These are phyloP conservation scores for Diaporthe destruens DNA, from an alignment of 2,329 filamentous ascomycete genomes.

Conservation along the genomic window DNA sequence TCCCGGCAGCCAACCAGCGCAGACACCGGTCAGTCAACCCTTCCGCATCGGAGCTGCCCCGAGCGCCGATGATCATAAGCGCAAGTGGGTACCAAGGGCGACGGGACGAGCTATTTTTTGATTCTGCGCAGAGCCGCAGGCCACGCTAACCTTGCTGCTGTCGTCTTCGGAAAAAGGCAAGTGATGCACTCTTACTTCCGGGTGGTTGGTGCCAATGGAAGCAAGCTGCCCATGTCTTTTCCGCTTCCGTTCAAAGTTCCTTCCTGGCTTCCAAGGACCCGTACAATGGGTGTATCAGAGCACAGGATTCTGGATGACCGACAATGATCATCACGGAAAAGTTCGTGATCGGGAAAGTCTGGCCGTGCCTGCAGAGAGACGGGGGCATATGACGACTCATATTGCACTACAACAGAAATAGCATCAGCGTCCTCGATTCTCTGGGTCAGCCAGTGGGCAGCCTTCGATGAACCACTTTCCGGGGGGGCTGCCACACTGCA, in stretches of 20 bases:
- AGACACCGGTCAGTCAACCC: neutral
- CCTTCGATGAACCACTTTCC: neutral
- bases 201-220: neutral
- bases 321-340: slow-evolving; percentile 4
- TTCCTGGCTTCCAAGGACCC: slow-evolving; percentile 19
- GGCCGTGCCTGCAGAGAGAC: slow-evolving; percentile 14
- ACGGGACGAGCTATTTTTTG: slow-evolving; percentile 9
- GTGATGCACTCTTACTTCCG: slow-evolving; percentile 14
- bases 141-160: slow-evolving; percentile 13
- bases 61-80: slow-evolving; percentile 25
- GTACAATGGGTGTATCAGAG: neutral
- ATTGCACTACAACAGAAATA: slow-evolving; percentile 28
- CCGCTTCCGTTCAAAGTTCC: neutral
- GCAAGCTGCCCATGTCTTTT: neutral
- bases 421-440: slow-evolving; percentile 8
- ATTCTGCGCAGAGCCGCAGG: slow-evolving; percentile 35
- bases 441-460: slow-evolving; percentile 15
- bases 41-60: slow-evolving; percentile 29
- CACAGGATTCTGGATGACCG: neutral
- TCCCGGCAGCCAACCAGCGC: slow-evolving; percentile 14
- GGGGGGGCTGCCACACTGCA: slow-evolving; percentile 8
- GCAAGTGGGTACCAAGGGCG: slow-evolving; percentile 19
- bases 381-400: slow-evolving; percentile 20
- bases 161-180: slow-evolving; percentile 2
- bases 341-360: slow-evolving; percentile 16